Conservation (phyloP, 768 basidiomycete species). For the Boletus pseudo-olivaceus region DNA sequence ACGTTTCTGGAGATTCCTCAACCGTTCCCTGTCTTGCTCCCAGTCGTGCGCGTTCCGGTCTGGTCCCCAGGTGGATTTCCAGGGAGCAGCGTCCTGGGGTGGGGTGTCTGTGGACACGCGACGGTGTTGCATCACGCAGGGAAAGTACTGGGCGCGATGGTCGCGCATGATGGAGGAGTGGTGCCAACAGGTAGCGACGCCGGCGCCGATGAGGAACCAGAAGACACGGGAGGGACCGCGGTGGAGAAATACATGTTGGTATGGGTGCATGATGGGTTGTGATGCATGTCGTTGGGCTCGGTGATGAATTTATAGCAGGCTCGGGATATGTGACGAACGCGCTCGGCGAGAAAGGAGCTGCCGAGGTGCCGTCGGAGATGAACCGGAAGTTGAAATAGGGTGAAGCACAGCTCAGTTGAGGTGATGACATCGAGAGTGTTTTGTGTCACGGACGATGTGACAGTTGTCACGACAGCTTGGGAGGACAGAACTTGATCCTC, state of each 20-base stretch:
- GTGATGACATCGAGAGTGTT: not conserved
- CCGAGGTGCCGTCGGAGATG: conserved; percentile 19
- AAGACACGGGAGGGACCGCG: conserved; percentile 55
- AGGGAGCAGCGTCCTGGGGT: conserved; percentile 6
- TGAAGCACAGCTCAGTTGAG: not conserved
- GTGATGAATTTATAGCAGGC: conserved; percentile 13
- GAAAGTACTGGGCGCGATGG: conserved; percentile 33
- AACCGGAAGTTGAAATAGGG: not conserved
- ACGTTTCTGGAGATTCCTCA: conserved; percentile 44
- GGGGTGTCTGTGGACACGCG: conserved; percentile 7
- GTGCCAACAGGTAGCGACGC: conserved; percentile 35
- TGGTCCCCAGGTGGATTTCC: conserved; percentile 1
- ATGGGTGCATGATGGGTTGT: conserved; percentile 21
- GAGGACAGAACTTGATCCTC: conserved; percentile 1
- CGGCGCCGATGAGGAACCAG: conserved; percentile 68
- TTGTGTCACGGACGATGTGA: conserved; percentile 15
- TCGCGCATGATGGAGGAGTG: conserved; percentile 43
- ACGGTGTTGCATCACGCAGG: conserved; percentile 25
- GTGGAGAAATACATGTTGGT: conserved; percentile 22
- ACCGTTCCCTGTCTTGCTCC: conserved; percentile 47
- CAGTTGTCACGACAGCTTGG: conserved; percentile 21
- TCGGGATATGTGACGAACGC: conserved; percentile 17
- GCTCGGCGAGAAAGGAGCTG: conserved; percentile 18
- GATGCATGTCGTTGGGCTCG: not conserved
- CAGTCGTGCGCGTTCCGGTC: conserved; percentile 31